Evolutionary conservation across 140 eudicot genomes (phyloP).

Genomic region (Oenanthe javanica): DNA sequence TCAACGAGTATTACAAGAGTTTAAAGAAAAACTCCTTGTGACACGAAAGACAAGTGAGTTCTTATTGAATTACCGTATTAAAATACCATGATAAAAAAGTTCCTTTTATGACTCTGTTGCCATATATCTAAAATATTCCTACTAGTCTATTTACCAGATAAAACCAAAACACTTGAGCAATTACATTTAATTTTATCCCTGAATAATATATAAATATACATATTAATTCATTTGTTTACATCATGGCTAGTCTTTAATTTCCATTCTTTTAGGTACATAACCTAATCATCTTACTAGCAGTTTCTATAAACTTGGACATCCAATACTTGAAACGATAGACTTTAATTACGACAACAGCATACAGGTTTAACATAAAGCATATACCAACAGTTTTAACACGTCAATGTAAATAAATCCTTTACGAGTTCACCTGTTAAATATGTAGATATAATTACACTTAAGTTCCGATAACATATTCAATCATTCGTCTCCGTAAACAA

Average conservation of each 20-base stretch:
- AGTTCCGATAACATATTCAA: too few species aligned
- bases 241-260: neutral
- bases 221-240: neutral
- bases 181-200: neutral
- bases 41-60: neutral
- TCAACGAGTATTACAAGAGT: neutral
- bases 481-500: neutral
- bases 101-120: neutral
- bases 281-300: neutral
- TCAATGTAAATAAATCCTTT: too few species aligned
- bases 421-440: neutral
- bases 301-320: neutral
- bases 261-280: neutral
- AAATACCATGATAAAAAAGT: neutral
- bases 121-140: neutral
- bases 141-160: too few species aligned
- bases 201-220: neutral
- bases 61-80: neutral
- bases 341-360: neutral
- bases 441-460: too few species aligned
- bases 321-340: neutral
- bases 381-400: too few species aligned
- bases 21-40: neutral
- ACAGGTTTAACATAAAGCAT: neutral
- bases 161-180: neutral